These are phyloP conservation scores for Neonectria magnoliae DNA, from an alignment of 2,329 filamentous ascomycete species.

Conservation along the genomic window DNA sequence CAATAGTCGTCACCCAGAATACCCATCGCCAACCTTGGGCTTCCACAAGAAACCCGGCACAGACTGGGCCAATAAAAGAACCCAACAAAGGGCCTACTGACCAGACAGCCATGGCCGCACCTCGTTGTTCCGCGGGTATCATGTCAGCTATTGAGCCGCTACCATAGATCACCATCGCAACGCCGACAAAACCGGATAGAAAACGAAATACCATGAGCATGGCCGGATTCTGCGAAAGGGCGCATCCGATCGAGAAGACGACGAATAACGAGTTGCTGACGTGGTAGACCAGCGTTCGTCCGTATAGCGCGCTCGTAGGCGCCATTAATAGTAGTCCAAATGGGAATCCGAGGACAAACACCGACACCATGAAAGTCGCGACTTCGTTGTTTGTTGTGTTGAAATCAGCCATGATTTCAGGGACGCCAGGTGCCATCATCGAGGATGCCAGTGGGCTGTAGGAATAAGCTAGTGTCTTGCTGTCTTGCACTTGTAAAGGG, in stretches of 20 bases:
- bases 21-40: slow-evolving; percentile 58
- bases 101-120: slow-evolving; percentile 70
- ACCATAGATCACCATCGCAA: slow-evolving; percentile 70
- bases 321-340: slow-evolving; percentile 22
- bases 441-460: slow-evolving; percentile 17
- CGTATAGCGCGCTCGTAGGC: slow-evolving; percentile 22
- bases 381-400: slow-evolving; percentile 2
- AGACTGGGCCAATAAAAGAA: slow-evolving; percentile 60
- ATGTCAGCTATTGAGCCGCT: slow-evolving; percentile 72
- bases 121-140: slow-evolving; percentile 64
- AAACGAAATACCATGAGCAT: slow-evolving; percentile 63
- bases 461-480: background rate
- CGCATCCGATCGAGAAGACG: slow-evolving; percentile 16
- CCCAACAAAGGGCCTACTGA: slow-evolving; percentile 68
- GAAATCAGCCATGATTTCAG: slow-evolving; percentile 16
- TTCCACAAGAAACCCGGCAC: slow-evolving; percentile 49
- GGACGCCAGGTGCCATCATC: slow-evolving; percentile 26
- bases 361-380: slow-evolving; percentile 20
- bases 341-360: slow-evolving; percentile 24
- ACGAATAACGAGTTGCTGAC: slow-evolving; percentile 18
- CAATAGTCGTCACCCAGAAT: slow-evolving; percentile 30
- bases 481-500: background rate
- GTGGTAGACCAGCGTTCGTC: slow-evolving; percentile 17
- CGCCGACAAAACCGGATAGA: slow-evolving; percentile 66
- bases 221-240: slow-evolving; percentile 6